A percentile compares a stretch with the other conserved stretches of the same genome.
These are phyloP conservation scores for Urochloa ruziziensis DNA, from an alignment of 176 grass and related monocot genomes.

Conservation along the genomic window DNA sequence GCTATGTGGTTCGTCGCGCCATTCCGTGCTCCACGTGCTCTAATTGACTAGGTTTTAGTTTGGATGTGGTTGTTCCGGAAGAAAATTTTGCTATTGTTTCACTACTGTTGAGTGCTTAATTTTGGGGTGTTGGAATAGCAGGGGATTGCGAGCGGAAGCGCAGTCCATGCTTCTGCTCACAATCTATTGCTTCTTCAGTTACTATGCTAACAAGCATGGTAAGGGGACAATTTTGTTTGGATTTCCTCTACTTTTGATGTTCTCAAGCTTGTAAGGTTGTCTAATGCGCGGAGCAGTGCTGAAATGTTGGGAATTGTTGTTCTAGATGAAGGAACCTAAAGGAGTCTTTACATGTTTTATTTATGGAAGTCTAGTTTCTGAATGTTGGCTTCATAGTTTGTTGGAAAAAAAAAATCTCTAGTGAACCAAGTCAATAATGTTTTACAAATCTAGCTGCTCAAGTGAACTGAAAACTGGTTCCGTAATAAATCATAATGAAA, in stretches of 20 bases:
- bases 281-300: background rate
- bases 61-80: conserved; percentile 20
- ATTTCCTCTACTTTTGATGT: background rate
- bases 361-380: background rate
- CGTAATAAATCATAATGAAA: background rate
- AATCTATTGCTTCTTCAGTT: background rate
- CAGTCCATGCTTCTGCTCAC: background rate
- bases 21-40: background rate
- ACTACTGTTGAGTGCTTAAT: background rate
- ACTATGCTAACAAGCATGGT: background rate
- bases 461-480: background rate
- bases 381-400: background rate
- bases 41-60: conserved; percentile 4
- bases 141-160: background rate
- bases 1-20: background rate
- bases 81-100: background rate
- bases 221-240: background rate
- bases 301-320: background rate
- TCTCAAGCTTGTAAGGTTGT: background rate
- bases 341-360: background rate
- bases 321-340: background rate
- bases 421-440: background rate
- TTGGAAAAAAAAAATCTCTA: background rate
- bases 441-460: background rate
- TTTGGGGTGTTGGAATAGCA: background rate